Conservation (phyloP, 2,329 filamentous ascomycete genomes). For the Fusarium haematococcum region DNA sequence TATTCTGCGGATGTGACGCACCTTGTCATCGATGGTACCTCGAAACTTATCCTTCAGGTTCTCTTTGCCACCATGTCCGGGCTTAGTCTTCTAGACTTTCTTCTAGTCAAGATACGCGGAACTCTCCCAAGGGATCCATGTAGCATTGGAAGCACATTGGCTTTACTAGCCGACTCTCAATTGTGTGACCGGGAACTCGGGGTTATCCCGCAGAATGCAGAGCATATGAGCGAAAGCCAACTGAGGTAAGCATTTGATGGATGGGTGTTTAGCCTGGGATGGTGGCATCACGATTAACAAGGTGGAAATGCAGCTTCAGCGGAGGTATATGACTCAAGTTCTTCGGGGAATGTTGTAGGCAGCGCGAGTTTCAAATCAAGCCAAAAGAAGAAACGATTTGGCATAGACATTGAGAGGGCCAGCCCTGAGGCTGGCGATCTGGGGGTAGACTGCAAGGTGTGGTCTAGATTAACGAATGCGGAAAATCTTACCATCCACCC, state of each 20-base stretch:
- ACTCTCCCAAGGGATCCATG: background rate
- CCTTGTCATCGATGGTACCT: background rate
- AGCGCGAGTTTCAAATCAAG: background rate
- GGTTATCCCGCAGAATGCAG: background rate
- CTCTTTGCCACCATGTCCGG: background rate
- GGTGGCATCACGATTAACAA: background rate
- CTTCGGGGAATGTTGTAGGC: background rate
- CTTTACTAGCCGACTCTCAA: conserved; percentile 10
- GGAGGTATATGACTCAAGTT: too few relatives aligned
- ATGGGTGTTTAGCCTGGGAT: conserved; percentile 5
- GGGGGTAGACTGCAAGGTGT: background rate
- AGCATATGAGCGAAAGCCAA: background rate
- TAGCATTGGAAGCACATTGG: conserved; percentile 1
- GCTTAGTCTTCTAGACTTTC: background rate
- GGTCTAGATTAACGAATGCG: background rate
- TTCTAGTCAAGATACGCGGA: background rate
- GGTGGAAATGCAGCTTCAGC: background rate
- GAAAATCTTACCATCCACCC: background rate
- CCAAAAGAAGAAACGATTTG: background rate
- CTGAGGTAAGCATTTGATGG: background rate
- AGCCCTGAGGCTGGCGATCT: background rate
- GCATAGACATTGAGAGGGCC: background rate
- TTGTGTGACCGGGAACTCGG: background rate
- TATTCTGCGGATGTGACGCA: background rate
- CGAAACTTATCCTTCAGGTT: background rate